Percentiles rank a stretch among this genome's conserved stretches.
Conservation (phyloP, 805 yeast genomes). For the Starmerella stigmatis region DNA sequence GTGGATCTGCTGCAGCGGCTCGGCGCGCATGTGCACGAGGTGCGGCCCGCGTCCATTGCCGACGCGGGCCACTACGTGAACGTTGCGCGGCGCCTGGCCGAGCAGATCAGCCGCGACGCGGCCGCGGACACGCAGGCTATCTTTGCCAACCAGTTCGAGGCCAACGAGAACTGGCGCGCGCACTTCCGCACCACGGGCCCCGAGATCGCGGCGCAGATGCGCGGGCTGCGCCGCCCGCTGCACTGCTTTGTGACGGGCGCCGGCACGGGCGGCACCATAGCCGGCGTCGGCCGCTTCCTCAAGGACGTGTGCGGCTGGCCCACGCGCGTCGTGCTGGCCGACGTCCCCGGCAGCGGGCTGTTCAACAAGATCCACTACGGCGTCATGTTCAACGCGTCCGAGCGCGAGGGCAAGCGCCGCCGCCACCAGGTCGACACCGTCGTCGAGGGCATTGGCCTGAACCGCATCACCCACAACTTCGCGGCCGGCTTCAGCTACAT, state of each 20-base stretch:
- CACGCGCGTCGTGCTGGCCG: constrained; percentile 60
- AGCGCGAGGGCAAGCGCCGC: constrained; percentile 85
- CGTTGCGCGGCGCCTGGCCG: constrained; percentile 62
- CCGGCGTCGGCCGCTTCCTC: constrained; percentile 77
- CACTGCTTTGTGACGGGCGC: constrained; percentile 83
- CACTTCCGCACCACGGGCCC: constrained; percentile 86
- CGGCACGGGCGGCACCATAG: constrained; percentile 94
- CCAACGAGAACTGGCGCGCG: constrained; percentile 76
- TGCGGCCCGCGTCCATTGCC: constrained; percentile 88
- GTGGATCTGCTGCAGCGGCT: constrained; percentile 55
- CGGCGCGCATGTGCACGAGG: constrained; percentile 77
- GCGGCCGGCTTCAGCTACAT: constrained; percentile 55
- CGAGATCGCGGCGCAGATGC: constrained; percentile 71
- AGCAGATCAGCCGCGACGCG: constrained; percentile 33
- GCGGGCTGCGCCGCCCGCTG: constrained; percentile 46
- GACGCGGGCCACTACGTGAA: constrained; percentile 91
- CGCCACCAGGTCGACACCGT: constrained; percentile 94
- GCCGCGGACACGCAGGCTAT: constrained; percentile 46
- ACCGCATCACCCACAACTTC: constrained; percentile 76
- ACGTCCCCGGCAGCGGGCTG: constrained; percentile 93
- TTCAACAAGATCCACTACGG: constrained; percentile 76
- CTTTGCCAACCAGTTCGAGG: constrained; percentile 94
- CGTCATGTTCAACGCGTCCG: constrained; percentile 84
- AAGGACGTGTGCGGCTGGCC: constrained; percentile 37
- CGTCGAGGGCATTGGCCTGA: constrained; percentile 88